phyloP scores from a whole-genome alignment of 2,329 filamentous ascomycete species.

The Fusarium annulatum region DNA sequence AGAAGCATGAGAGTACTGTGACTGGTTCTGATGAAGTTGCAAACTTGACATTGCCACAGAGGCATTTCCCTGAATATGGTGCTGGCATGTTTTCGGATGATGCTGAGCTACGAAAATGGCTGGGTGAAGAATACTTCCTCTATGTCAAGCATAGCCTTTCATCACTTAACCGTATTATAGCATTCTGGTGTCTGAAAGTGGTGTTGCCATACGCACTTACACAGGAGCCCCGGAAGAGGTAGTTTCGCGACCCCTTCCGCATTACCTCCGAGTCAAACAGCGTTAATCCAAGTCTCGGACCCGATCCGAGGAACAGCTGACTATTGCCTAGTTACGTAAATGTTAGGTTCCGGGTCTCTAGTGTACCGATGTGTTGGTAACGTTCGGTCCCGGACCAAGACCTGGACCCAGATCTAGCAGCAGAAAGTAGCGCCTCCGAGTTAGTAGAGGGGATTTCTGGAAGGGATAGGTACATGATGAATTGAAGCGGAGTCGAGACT shows the following conservation, averaged over 20 bases:
- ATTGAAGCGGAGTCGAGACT: background rate
- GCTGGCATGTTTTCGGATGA: constrained; percentile 1
- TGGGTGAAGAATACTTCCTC: accelerated
- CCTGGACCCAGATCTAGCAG: background rate
- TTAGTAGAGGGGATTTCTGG: background rate
- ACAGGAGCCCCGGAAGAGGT: background rate
- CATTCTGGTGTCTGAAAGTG: background rate
- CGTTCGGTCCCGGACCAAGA: background rate
- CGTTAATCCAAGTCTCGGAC: background rate
- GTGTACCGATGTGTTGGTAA: background rate
- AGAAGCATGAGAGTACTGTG: constrained; percentile 37
- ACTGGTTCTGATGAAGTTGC: constrained; percentile 23
- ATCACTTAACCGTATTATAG: background rate
- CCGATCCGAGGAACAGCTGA: background rate
- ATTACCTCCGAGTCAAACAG: background rate
- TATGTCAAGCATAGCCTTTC: accelerated
- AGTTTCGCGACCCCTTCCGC: background rate
- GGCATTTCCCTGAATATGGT: constrained; percentile 33
- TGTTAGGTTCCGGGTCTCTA: no score
- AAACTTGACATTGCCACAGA: constrained; percentile 29
- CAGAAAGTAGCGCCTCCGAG: background rate
- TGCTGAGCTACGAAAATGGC: accelerated
- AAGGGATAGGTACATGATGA: background rate
- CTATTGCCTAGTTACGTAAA: background rate
- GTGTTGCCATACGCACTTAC: background rate